Conservation (phyloP, 192 early-diverging fungal genomes). For the Coemansia sp. region DNA sequence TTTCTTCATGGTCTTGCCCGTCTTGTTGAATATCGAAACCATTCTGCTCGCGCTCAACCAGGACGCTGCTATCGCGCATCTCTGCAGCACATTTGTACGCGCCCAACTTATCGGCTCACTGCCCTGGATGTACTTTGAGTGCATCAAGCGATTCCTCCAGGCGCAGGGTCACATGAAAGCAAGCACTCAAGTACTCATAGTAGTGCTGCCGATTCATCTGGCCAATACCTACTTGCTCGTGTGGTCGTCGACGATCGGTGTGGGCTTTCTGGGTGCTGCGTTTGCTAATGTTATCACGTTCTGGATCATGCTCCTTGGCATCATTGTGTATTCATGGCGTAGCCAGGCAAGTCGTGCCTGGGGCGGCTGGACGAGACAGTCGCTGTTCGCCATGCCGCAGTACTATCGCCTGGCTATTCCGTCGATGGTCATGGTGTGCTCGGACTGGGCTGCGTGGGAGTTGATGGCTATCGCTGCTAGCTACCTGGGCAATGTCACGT, state of each 20-base stretch:
- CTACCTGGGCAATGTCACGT: slow-evolving; percentile 60
- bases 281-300: slow-evolving; percentile 77
- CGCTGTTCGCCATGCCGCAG: slow-evolving; percentile 50
- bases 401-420: slow-evolving; percentile 73
- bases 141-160: slow-evolving; percentile 84
- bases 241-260: slow-evolving; percentile 62
- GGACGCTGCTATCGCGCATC: slow-evolving; percentile 67
- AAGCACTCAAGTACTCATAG: slow-evolving; percentile 73
- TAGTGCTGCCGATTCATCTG: slow-evolving; percentile 73
- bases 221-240: slow-evolving; percentile 82
- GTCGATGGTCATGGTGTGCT: slow-evolving; percentile 75
- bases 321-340: slow-evolving; percentile 63
- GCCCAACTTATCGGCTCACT: slow-evolving; percentile 75
- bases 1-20: slow-evolving; percentile 68
- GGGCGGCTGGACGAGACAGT: slow-evolving; percentile 67
- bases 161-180: slow-evolving; percentile 92
- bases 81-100: slow-evolving; percentile 70
- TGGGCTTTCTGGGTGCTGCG: slow-evolving; percentile 88
- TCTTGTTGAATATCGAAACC: slow-evolving; percentile 72
- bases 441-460: slow-evolving; percentile 63
- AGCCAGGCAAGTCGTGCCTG: slow-evolving; percentile 64
- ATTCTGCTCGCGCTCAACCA: slow-evolving; percentile 76
- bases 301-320: slow-evolving; percentile 69
- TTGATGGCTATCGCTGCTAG: slow-evolving; percentile 54
- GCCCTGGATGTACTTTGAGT: slow-evolving; percentile 81